Percentiles rank a stretch among this genome's conserved stretches.
Conservation (phyloP, 306 rosid genomes). For the Gynostemma pentaphyllum region DNA sequence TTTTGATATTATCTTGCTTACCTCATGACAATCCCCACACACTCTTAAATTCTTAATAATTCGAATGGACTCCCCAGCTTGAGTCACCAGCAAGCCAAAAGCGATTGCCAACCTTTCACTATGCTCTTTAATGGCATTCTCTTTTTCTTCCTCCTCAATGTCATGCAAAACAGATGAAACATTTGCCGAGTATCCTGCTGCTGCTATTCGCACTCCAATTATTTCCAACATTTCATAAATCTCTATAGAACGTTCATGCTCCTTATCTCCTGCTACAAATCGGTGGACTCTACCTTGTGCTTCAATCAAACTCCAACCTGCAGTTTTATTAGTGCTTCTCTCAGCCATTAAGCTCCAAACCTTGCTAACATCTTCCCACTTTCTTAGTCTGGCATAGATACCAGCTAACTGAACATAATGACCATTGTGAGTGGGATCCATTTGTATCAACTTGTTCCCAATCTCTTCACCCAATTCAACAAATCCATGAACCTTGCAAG, state of each 20-base stretch:
- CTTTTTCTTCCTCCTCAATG: slow-evolving; percentile 39
- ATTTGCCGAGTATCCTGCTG: slow-evolving; percentile 40
- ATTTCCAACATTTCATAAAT: slow-evolving; percentile 50
- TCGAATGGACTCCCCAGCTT: slow-evolving; percentile 31
- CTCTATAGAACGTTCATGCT: slow-evolving; percentile 34
- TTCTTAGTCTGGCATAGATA: slow-evolving; percentile 60
- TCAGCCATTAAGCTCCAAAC: slow-evolving; percentile 47
- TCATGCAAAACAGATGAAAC: slow-evolving; percentile 30
- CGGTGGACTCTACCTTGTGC: slow-evolving; percentile 53
- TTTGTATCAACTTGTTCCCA: slow-evolving; percentile 50
- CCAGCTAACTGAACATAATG: slow-evolving; percentile 70
- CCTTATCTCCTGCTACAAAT: slow-evolving; percentile 62
- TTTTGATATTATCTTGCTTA: slow-evolving; percentile 35
- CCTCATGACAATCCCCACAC: slow-evolving; percentile 40
- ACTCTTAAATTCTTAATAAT: slow-evolving; percentile 39
- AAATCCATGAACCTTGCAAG: slow-evolving; percentile 54
- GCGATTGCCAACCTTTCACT: slow-evolving; percentile 41
- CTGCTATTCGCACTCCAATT: slow-evolving; percentile 28
- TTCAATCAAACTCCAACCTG: slow-evolving; percentile 85
- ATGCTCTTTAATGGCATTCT: slow-evolving; percentile 26
- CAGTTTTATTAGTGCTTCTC: slow-evolving; percentile 36
- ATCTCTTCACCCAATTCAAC: slow-evolving; percentile 57
- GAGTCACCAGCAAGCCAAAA: slow-evolving; percentile 30
- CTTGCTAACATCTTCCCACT: slow-evolving; percentile 74
- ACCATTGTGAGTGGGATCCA: slow-evolving; percentile 65